phyloP scores from a whole-genome alignment of 129 eudicot genomes.

The Helianthus tuberosus region DNA sequence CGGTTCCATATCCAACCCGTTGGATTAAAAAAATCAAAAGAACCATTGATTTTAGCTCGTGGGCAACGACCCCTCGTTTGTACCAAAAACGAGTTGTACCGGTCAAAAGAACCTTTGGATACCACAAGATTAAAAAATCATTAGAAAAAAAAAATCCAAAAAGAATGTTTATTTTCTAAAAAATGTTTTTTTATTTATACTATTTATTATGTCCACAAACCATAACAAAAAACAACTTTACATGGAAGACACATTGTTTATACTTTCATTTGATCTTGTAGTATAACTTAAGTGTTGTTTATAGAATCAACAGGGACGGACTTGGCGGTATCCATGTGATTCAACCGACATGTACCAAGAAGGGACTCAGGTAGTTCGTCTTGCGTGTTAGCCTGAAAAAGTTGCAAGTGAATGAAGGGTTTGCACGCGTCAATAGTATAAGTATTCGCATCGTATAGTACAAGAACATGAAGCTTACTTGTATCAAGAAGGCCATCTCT shows the following conservation, averaged over 20 bases:
- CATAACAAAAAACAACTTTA: slow-evolving; percentile 3
- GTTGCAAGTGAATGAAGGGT: background rate
- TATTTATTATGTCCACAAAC: too few species aligned
- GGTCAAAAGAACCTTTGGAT: too few species aligned
- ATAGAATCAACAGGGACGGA: slow-evolving; percentile 54
- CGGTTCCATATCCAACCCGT: too few species aligned
- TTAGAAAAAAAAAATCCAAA: too few species aligned
- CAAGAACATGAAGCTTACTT: slow-evolving; percentile 44
- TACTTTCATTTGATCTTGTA: background rate
- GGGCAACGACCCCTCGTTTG: too few species aligned
- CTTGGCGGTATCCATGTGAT: slow-evolving; percentile 67
- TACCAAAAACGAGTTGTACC: too few species aligned
- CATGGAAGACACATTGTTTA: slow-evolving; percentile 29
- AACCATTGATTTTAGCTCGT: too few species aligned
- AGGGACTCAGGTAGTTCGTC: slow-evolving; percentile 86
- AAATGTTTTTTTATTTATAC: too few species aligned
- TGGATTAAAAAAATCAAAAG: too few species aligned
- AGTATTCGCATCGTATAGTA: background rate
- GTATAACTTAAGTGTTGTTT: slow-evolving; percentile 22
- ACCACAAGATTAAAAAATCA: too few species aligned
- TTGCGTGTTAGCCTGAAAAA: slow-evolving; percentile 61
- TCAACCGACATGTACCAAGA: slow-evolving; percentile 87
- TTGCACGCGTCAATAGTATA: background rate
- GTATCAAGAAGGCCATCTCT: slow-evolving; percentile 82
- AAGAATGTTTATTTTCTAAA: too few species aligned